phyloP scores from a whole-genome alignment of 768 basidiomycete genomes.

The Harrya chromipes region DNA sequence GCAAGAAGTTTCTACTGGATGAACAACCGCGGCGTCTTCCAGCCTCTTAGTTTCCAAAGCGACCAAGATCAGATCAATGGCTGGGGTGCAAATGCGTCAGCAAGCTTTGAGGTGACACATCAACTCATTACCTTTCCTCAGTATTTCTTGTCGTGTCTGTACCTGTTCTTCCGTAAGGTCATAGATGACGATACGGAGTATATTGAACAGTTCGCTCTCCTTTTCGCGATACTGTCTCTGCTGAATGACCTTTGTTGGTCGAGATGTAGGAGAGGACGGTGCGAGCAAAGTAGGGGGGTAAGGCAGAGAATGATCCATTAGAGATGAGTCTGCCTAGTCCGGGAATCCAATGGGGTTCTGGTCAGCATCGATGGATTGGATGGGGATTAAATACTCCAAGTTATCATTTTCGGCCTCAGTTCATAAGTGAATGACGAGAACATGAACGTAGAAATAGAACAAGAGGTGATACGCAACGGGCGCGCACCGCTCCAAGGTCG shows the following conservation, averaged over 20 bases:
- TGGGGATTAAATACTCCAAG: slow-evolving; percentile 10
- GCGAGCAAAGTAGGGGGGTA: not conserved
- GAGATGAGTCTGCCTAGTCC: not conserved
- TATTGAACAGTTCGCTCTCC: slow-evolving; percentile 21
- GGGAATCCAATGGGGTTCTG: not conserved
- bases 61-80: slow-evolving; percentile 7
- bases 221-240: slow-evolving; percentile 23
- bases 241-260: slow-evolving; percentile 8
- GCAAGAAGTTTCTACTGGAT: not conserved
- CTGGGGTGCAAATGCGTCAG: slow-evolving; percentile 4
- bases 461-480: too few relatives aligned
- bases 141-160: slow-evolving; percentile 20
- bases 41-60: not conserved
- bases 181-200: slow-evolving; percentile 17
- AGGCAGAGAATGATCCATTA: not conserved
- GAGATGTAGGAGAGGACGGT: not conserved
- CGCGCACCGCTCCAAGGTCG: too few relatives aligned
- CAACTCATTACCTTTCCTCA: slow-evolving; percentile 16
- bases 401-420: too few relatives aligned
- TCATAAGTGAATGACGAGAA: too few relatives aligned
- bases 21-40: not conserved
- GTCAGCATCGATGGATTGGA: not conserved
- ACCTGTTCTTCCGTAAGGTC: slow-evolving; percentile 15
- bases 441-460: too few relatives aligned
- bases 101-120: not conserved